These are phyloP conservation scores for Aspergillus ustus DNA, from an alignment of 2,329 filamentous ascomycete species.

Conservation along the genomic window DNA sequence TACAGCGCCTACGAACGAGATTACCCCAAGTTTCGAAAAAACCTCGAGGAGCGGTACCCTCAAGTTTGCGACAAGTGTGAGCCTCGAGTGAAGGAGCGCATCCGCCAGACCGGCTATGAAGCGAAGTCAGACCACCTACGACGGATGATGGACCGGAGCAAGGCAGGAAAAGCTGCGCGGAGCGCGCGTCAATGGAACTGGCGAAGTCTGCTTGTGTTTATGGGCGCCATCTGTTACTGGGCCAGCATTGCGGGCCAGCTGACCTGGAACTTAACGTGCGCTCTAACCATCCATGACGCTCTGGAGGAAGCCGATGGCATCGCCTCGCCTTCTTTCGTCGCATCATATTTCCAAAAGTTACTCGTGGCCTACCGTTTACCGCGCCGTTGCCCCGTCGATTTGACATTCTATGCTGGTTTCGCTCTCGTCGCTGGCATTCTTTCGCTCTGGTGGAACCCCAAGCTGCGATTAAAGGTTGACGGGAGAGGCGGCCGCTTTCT, in stretches of 20 bases:
- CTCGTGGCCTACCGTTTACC: conserved; percentile 28
- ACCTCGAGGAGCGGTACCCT: conserved; percentile 82
- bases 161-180: conserved; percentile 39
- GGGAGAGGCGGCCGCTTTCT: conserved; percentile 46
- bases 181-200: conserved; percentile 45
- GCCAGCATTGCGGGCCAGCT: conserved; percentile 49
- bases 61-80: conserved; percentile 85
- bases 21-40: conserved; percentile 71
- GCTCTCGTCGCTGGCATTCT: conserved; percentile 49
- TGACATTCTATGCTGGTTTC: conserved; percentile 41
- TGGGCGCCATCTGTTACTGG: conserved; percentile 50
- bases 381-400: conserved; percentile 33
- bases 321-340: conserved; percentile 24
- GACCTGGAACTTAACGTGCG: conserved; percentile 46
- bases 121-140: conserved; percentile 82
- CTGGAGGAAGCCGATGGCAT: conserved; percentile 19
- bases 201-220: conserved; percentile 48
- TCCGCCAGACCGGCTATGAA: conserved; percentile 74
- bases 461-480: conserved; percentile 49
- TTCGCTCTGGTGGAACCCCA: conserved; percentile 57
- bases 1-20: conserved; percentile 70
- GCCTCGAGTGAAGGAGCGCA: conserved; percentile 70
- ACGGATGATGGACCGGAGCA: conserved; percentile 71
- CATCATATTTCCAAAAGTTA: conserved; percentile 29
- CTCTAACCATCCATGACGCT: conserved; percentile 29